phyloP scores from a whole-genome alignment of 2,329 filamentous ascomycete species.

The Diaporthe sp. region DNA sequence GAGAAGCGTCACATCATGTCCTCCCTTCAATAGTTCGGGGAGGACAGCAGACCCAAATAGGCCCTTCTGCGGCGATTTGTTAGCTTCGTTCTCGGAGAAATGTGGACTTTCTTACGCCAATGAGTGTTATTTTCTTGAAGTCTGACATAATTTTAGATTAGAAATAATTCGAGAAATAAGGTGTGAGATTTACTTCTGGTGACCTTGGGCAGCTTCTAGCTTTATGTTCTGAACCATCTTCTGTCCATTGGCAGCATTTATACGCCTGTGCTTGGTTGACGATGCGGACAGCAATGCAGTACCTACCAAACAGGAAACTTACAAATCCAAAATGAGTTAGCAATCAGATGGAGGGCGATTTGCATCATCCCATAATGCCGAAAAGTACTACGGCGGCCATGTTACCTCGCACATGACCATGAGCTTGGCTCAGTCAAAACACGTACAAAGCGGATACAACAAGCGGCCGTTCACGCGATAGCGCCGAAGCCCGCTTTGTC shows the following conservation, averaged over 20 bases:
- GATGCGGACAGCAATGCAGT: too few species aligned
- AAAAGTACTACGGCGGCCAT: too few species aligned
- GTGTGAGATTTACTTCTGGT: too few species aligned
- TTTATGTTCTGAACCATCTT: background rate
- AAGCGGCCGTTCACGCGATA: background rate
- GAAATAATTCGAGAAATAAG: background rate
- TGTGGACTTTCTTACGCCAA: background rate
- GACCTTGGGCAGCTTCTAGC: background rate
- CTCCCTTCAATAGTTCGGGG: background rate
- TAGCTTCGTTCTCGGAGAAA: background rate
- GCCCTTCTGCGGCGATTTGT: background rate
- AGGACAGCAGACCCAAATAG: background rate
- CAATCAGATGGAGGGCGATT: background rate
- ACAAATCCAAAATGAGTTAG: background rate
- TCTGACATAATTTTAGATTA: background rate
- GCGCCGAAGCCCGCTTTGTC: background rate
- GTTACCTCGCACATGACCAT: too few species aligned
- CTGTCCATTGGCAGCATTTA: background rate
- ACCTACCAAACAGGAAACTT: too few species aligned
- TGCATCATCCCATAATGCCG: background rate
- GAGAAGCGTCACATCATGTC: background rate
- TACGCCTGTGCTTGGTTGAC: background rate
- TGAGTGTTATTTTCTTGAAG: constrained; percentile 1
- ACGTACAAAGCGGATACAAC: background rate
- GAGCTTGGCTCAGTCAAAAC: background rate